Conservation (phyloP, 2,329 filamentous ascomycete species). For the Helotiales sp. region DNA sequence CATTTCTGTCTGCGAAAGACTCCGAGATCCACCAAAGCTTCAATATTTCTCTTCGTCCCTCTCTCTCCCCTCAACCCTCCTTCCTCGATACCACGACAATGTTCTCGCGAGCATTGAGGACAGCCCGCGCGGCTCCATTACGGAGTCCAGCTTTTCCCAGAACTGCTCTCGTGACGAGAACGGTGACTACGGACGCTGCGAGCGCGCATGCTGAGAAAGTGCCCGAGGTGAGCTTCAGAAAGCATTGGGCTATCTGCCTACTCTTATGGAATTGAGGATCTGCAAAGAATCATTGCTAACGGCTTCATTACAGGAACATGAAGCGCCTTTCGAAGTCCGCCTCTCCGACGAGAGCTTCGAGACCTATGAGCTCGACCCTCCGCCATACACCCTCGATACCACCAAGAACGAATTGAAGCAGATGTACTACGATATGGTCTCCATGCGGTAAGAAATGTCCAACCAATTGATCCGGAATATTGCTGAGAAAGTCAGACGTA, state of each 20-base stretch:
- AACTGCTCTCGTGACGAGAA: conserved; percentile 51
- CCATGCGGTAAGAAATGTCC: conserved; percentile 70
- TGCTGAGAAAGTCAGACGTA: conserved; percentile 63
- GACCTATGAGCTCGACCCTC: conserved; percentile 97
- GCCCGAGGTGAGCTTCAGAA: conserved; percentile 54
- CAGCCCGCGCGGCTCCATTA: conserved; percentile 60
- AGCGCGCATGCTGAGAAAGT: conserved; percentile 84
- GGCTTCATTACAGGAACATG: conserved; percentile 68
- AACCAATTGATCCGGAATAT: conserved; percentile 1
- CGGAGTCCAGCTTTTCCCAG: conserved; percentile 36
- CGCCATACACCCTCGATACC: conserved; percentile 85
- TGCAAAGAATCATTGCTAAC: conserved; percentile 2
- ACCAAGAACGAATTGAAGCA: conserved; percentile 98
- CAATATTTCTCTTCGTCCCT: conserved; percentile 11
- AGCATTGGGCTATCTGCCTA: conserved; percentile 10
- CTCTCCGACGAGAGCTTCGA: conserved; percentile 99
- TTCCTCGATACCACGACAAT: conserved; percentile 46
- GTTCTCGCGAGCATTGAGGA: conserved; percentile 70
- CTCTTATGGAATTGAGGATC: background rate
- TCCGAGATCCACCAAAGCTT: conserved; percentile 13
- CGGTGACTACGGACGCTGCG: conserved; percentile 93
- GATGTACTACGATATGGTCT: conserved; percentile 99
- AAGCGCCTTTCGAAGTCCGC: conserved; percentile 87
- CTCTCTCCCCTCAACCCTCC: conserved; percentile 7
- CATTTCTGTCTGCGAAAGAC: conserved; percentile 13